These are phyloP conservation scores for Alternaria brassicae DNA, from an alignment of 2,329 filamentous ascomycete genomes.

Conservation along the genomic window DNA sequence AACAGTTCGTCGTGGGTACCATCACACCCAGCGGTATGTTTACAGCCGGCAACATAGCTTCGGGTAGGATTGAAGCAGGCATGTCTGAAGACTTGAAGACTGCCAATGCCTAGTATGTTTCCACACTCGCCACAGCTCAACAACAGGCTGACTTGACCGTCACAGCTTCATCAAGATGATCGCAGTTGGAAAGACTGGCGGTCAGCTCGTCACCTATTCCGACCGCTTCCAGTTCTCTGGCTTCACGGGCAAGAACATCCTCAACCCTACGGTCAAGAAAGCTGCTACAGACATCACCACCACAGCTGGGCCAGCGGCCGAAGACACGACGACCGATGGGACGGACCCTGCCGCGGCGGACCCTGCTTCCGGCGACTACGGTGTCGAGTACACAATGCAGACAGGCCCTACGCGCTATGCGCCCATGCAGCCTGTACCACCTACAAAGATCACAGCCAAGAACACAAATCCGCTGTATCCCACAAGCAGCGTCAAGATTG, in stretches of 20 bases:
- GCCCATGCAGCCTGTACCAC: slow-evolving; percentile 66
- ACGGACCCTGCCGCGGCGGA: slow-evolving; percentile 38
- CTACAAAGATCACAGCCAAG: slow-evolving; percentile 65
- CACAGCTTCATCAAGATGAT: slow-evolving; percentile 56
- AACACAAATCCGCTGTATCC: slow-evolving; percentile 60
- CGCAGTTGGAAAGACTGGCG: slow-evolving; percentile 61
- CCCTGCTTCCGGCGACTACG: slow-evolving; percentile 25
- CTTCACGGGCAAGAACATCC: slow-evolving; percentile 70
- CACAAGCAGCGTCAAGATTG: slow-evolving; percentile 62
- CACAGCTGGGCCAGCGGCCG: slow-evolving; percentile 38
- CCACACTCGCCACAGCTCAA: not conserved
- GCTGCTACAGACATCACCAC: slow-evolving; percentile 31
- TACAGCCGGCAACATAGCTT: slow-evolving; percentile 52
- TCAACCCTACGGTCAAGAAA: slow-evolving; percentile 57
- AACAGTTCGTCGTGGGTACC: slow-evolving; percentile 20
- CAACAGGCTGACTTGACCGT: slow-evolving; percentile 12
- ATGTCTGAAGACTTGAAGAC: slow-evolving; percentile 45
- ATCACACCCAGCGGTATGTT: slow-evolving; percentile 58
- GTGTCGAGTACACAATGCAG: slow-evolving; percentile 63
- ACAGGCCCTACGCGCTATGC: slow-evolving; percentile 66
- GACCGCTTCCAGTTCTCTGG: slow-evolving; percentile 68
- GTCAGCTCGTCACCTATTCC: slow-evolving; percentile 66
- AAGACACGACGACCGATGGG: slow-evolving; percentile 30
- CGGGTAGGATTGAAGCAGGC: slow-evolving; percentile 34
- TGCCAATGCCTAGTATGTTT: slow-evolving; percentile 63